Percentiles rank a stretch among this genome's conserved stretches.
phyloP scores from a whole-genome alignment of 129 eudicot genomes.

The Pulicaria dysenterica region DNA sequence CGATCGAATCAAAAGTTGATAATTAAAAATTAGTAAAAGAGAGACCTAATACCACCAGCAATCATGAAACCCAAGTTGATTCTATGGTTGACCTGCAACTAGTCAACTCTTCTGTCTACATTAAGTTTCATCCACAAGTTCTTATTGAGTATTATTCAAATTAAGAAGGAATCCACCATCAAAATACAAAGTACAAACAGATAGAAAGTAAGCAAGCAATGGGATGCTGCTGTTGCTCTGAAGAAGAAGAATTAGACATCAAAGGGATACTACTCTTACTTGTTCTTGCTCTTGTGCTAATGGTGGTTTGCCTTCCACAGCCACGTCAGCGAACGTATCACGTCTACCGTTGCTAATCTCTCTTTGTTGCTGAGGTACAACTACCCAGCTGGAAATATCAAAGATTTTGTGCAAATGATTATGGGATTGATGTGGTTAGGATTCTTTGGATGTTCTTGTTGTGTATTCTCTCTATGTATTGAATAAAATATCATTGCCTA shows the following conservation, averaged over 20 bases:
- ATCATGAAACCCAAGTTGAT: no score
- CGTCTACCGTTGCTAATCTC: constrained; percentile 22
- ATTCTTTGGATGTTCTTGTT: background rate
- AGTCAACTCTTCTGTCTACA: constrained; percentile 10
- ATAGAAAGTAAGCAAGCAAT: background rate
- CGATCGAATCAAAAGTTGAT: no score
- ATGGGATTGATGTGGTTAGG: background rate
- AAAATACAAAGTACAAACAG: no score
- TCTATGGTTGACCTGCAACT: background rate
- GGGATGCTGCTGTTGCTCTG: constrained; percentile 30
- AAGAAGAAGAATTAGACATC: constrained; percentile 20
- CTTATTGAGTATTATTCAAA: background rate
- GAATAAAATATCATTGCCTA: background rate
- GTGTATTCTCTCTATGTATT: background rate
- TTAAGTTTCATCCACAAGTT: constrained; percentile 10
- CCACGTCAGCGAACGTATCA: constrained; percentile 12
- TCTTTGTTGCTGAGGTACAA: no score
- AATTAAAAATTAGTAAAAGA: no score
- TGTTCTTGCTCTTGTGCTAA: constrained; percentile 29
- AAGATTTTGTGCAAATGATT: background rate
- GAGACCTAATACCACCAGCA: no score
- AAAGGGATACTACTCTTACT: constrained; percentile 19
- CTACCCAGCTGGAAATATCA: no score
- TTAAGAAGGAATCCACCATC: no score
- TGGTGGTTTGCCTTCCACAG: constrained; percentile 23